Evolutionary conservation across 1,284 basidiomycete genomes (phyloP), one percentile per base, ranked within the genome.

Genomic region (Cutaneotrichosporon cavernicola): DNA sequence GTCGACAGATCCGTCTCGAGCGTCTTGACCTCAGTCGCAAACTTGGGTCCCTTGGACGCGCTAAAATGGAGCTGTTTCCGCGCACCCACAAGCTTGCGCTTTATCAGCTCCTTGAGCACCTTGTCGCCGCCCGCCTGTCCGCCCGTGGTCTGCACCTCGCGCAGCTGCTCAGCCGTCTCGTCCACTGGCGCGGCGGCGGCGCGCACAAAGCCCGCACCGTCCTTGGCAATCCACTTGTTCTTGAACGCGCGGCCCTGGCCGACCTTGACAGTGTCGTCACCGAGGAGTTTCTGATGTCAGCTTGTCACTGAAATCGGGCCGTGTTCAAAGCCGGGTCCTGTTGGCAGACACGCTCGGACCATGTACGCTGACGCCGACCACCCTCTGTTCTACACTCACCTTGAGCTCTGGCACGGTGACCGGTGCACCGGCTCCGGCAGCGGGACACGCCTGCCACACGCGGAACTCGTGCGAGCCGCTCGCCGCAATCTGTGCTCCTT

Each of bases 221-320:
- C 90, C 81, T 98, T 98, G 34, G 85, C 86, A 69, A 98, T 93
- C 95, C 97, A 99, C 70, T 91, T 92, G 76, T 91, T 96, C 83
- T 95, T 97, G 86, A 99, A 97, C 26, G 96, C 97, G 69, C 91
- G 87, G 32, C 90, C 89, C 81, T 99, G 97, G 3, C 97, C 97
- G 67, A 83, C 86, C 82, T 94, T 96, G 21, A 90, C 88, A 6
- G 86, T 85, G 71, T 95, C 92, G 63, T 90, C 88, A 11, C 93
- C 93, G 11, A 97, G 60, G 31, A 53, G 51, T 53, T 53, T 53
- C 51, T 53, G 46, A 7, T 46, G 46, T 58, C 46, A 58, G 56
- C 52, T 31, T 55, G 34, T 8, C 52, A 9, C 11, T 34, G 13
- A 34, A 26, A 16, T 32, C 9, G 31, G 14, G 30, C 22, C 26